phyloP scores from a whole-genome alignment of 192 early-diverging fungal species.

The Coemansia sp. region DNA sequence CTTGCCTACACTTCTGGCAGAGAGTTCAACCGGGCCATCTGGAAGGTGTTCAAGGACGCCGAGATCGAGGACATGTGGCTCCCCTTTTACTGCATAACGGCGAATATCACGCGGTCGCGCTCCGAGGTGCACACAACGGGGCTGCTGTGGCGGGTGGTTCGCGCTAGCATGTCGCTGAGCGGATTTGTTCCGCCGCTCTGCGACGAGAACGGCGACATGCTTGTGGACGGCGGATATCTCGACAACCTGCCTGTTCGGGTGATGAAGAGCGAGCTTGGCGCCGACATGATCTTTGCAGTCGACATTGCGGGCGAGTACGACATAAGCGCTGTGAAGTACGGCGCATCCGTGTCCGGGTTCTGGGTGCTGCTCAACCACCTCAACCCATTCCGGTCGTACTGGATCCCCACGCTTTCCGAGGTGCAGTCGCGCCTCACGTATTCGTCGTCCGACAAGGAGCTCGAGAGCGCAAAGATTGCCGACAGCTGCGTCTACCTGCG shows the following conservation, averaged over 20 bases:
- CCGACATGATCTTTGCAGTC: conserved; percentile 89
- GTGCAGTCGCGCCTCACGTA: conserved; percentile 94
- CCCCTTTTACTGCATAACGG: conserved; percentile 90
- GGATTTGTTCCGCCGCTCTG: conserved; percentile 95
- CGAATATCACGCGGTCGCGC: conserved; percentile 94
- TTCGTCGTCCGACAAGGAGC: conserved; percentile 81
- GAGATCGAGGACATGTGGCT: conserved; percentile 99
- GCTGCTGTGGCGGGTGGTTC: conserved; percentile 95
- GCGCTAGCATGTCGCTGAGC: conserved; percentile 97
- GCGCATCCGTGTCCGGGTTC: conserved; percentile 91
- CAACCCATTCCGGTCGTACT: conserved; percentile 71
- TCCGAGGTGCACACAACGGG: conserved; percentile 91
- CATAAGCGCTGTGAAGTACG: conserved; percentile 87
- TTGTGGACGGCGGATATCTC: conserved; percentile 99
- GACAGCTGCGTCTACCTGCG: conserved; percentile 82
- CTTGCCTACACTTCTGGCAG: conserved; percentile 90
- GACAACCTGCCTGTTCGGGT: conserved; percentile 94
- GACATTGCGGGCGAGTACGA: conserved; percentile 93
- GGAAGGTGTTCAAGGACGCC: conserved; percentile 91
- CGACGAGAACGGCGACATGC: conserved; percentile 88
- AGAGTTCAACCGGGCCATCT: conserved; percentile 94
- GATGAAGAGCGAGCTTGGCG: conserved; percentile 74
- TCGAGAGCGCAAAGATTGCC: conserved; percentile 85
- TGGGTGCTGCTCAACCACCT: conserved; percentile 79
- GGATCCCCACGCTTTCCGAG: conserved; percentile 89